These are phyloP conservation scores for Penicillium sp. DNA, from an alignment of 2,329 filamentous ascomycete genomes.

Conservation along the genomic window DNA sequence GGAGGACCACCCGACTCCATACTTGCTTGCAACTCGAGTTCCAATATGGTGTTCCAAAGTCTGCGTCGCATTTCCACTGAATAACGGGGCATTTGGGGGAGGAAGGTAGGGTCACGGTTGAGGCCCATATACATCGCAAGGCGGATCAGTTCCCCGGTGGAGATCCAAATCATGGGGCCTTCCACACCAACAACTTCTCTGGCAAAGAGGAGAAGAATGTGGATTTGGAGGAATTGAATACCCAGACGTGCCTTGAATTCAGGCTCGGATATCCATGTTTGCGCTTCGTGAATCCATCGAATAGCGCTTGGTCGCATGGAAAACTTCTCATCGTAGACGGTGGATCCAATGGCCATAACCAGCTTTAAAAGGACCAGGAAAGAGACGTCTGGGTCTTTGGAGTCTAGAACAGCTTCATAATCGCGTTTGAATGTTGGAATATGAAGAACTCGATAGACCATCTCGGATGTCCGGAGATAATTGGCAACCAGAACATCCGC, in stretches of 20 bases:
- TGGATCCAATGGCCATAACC: constrained; percentile 61
- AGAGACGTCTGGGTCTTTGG: constrained; percentile 34
- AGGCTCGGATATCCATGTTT: constrained; percentile 59
- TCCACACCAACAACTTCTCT: constrained; percentile 40
- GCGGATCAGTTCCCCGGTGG: constrained; percentile 42
- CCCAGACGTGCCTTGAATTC: constrained; percentile 57
- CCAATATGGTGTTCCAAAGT: constrained; percentile 39
- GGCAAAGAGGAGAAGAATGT: constrained; percentile 43
- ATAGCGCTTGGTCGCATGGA: constrained; percentile 55
- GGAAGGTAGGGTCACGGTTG: constrained; percentile 43
- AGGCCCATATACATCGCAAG: constrained; percentile 47
- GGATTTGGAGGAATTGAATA: constrained; percentile 56
- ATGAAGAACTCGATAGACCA: constrained; percentile 61
- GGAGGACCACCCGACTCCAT: constrained; percentile 41
- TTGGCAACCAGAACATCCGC: constrained; percentile 56
- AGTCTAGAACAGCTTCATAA: constrained; percentile 58
- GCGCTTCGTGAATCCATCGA: constrained; percentile 62
- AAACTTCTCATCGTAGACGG: constrained; percentile 55
- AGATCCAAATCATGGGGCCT: constrained; percentile 43
- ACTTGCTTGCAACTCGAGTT: constrained; percentile 43
- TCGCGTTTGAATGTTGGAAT: constrained; percentile 59
- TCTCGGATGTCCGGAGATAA: constrained; percentile 62
- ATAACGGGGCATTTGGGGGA: constrained; percentile 29
- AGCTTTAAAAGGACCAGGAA: constrained; percentile 64
- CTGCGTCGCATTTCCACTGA: constrained; percentile 33